These are phyloP conservation scores for Kewa caespitosa DNA, from an alignment of 179 eudicot genomes.

Conservation along the genomic window DNA sequence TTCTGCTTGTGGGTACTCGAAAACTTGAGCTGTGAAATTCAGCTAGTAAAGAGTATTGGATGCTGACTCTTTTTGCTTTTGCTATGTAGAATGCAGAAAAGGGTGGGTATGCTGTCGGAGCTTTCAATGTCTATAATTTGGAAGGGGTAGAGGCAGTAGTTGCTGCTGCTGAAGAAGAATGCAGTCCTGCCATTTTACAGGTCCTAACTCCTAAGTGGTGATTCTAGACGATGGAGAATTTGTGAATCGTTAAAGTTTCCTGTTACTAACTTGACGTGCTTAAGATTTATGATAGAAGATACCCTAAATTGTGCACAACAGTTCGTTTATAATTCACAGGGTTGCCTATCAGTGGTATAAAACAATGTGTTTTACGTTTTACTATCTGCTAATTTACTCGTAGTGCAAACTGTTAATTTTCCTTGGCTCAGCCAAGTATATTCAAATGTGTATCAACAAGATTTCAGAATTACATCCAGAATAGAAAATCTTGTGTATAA, in stretches of 20 bases:
- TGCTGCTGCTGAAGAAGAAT: slow-evolving; percentile 87
- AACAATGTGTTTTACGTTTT: not conserved
- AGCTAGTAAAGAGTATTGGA: not conserved
- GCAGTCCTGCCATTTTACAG: slow-evolving; percentile 97
- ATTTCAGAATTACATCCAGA: no score
- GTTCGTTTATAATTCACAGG: not conserved
- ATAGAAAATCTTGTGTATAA: no score
- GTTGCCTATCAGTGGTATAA: not conserved
- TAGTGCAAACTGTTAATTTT: not conserved
- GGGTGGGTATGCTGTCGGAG: slow-evolving; percentile 95
- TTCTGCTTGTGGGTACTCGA: slow-evolving; percentile 59
- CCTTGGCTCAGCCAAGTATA: not conserved
- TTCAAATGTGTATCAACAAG: not conserved
- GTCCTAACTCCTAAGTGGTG: slow-evolving; percentile 45
- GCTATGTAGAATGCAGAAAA: slow-evolving; percentile 74
- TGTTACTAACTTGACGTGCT: not conserved
- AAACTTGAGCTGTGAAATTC: slow-evolving; percentile 8
- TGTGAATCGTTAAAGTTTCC: not conserved
- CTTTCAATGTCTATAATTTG: slow-evolving; percentile 91
- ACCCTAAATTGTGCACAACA: not conserved
- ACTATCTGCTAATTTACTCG: not conserved
- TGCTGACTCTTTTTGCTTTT: slow-evolving; percentile 5
- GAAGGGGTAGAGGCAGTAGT: slow-evolving; percentile 97
- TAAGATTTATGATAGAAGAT: not conserved
- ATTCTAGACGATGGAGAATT: not conserved